Base-by-base conservation (phyloP, 352 stramenopile species). In the Pythium chondricola region DNA sequence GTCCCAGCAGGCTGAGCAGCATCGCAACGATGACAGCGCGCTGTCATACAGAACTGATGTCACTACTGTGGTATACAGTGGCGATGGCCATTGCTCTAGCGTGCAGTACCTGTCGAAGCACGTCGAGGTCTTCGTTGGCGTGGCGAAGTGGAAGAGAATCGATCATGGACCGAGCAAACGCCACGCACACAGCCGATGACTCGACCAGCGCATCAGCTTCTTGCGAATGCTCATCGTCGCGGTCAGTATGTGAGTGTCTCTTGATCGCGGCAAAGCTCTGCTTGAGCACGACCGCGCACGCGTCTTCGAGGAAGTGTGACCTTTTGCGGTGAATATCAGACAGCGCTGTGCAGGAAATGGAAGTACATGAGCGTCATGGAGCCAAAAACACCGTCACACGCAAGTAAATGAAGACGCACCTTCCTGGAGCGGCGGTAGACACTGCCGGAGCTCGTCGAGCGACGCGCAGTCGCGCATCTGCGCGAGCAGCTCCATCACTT, bases 231-330 rank as follows among this genome's bases (percentile, higher is more conserved):
- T n/a, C 37, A 3, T 31, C 27, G 29, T 64, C 48, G 25, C 35
- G 32, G 2, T 56, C 33, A 16, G 26, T 52, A 43, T 29, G 65
- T 4, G 69, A 43, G 22, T 31, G 13, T 7, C 25, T 4, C 4
- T 40, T 8, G 22, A 22, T n/a, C 10, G 11, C 20, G n/a, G 5
- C 5, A 17, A 63, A 45, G 31, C 55, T 50, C 24, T 53, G 48
- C 43, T 31, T 64, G n/a, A 85, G 41, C 27, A 88, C 71, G 10
- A 58, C 55, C 1, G 68, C 65, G 47, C 80, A 77, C 11, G 71
- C 53, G 56, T 86, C 75, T 60, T 88, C 76, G 21, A 88, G 52
- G 47, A 90, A 87, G 25, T 63, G 63, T 46, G 75, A 87, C 30
- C 70, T 69, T 48, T 90, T 90, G 32, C 74, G 69, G 6, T 57